Evolutionary conservation across 2,329 filamentous ascomycete species (phyloP).

Genomic region (Epicoccum nigrum): DNA sequence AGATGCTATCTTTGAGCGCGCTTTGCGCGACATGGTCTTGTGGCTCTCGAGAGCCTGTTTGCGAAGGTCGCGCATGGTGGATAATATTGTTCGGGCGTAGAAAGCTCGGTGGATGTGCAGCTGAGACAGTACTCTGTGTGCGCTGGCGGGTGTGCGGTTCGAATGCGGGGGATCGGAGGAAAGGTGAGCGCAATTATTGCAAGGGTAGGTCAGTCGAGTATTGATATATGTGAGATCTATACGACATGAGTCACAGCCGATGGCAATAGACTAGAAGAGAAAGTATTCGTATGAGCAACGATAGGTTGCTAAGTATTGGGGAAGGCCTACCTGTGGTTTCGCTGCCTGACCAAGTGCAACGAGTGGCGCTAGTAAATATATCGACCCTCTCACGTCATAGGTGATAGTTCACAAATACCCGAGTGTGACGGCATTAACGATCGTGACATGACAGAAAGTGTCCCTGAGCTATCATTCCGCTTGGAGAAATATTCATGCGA

Average conservation of each 20-base stretch:
- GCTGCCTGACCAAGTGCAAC: slow-evolving; percentile 13
- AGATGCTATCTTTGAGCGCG: slow-evolving; percentile 62
- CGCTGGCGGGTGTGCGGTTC: slow-evolving; percentile 17
- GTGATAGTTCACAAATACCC: neutral
- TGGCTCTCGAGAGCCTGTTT: slow-evolving; percentile 74
- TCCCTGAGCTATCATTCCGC: no score
- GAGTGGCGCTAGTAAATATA: slow-evolving; percentile 15
- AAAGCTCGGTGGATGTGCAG: neutral
- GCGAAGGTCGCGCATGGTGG: slow-evolving; percentile 65
- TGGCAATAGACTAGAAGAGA: slow-evolving; percentile 16
- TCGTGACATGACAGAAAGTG: no score
- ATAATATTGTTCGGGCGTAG: neutral
- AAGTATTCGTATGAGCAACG: slow-evolving; percentile 14
- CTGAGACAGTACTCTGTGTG: slow-evolving; percentile 3
- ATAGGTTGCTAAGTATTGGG: slow-evolving; percentile 12
- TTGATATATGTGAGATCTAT: slow-evolving; percentile 33
- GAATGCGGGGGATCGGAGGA: slow-evolving; percentile 33
- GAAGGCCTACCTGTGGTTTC: slow-evolving; percentile 6
- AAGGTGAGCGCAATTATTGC: slow-evolving; percentile 36
- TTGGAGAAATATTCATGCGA: no score
- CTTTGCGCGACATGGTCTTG: slow-evolving; percentile 75
- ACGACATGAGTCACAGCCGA: slow-evolving; percentile 45
- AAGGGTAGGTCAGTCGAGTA: slow-evolving; percentile 40
- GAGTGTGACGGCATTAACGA: slow-evolving; percentile 1
- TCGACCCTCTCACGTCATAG: slow-evolving; percentile 12